Percentiles rank a stretch among this genome's conserved stretches.
Conservation (phyloP, 179 eudicot genomes). For the Drosera spatulata region DNA sequence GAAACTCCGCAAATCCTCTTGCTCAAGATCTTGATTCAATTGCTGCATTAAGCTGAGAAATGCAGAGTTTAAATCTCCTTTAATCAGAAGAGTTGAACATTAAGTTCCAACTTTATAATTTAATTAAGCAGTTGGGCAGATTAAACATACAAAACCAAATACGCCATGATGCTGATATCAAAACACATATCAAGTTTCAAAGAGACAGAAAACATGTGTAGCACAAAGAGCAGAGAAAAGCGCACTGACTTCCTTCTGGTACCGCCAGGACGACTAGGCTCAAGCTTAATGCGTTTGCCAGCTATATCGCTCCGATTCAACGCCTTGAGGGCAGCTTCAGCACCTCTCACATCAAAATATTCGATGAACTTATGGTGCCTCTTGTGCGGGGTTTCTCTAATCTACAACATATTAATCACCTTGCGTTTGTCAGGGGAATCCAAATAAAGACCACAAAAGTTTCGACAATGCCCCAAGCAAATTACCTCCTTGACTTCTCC, state of each 20-base stretch:
- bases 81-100: background rate
- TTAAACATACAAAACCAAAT: no score
- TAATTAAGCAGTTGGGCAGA: background rate
- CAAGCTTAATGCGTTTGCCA: conserved; percentile 91
- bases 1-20: conserved; percentile 50
- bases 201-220: background rate
- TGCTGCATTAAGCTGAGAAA: conserved; percentile 52
- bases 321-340: conserved; percentile 83
- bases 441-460: conserved; percentile 1
- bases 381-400: conserved; percentile 87
- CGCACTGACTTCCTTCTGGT: conserved; percentile 65
- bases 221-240: background rate
- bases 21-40: conserved; percentile 63
- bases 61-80: background rate
- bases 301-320: conserved; percentile 85
- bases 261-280: conserved; percentile 94
- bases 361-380: conserved; percentile 82
- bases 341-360: conserved; percentile 84
- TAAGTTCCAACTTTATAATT: background rate
- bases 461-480: background rate
- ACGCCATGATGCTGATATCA: no score
- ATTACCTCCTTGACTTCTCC: conserved; percentile 92
- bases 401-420: conserved; percentile 25
- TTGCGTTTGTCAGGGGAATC: background rate
- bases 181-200: background rate